A percentile compares a stretch with the other conserved stretches of the same genome.
These are phyloP conservation scores for Trichophyton rubrum DNA, from an alignment of 2,329 filamentous ascomycete genomes.

Conservation along the genomic window DNA sequence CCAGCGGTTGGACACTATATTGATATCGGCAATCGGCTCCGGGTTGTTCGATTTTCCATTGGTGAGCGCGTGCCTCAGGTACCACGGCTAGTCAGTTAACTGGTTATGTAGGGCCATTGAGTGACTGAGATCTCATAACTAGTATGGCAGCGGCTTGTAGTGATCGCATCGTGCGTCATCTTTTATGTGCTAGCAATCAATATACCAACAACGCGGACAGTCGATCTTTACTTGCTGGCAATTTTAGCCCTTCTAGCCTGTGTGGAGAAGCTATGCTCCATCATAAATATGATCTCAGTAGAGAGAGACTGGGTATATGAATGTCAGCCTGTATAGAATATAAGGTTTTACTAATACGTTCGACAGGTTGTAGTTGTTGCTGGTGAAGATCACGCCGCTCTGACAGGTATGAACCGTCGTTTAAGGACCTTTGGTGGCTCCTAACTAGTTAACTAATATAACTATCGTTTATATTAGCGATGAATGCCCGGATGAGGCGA, in stretches of 20 bases:
- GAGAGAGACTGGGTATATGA: conserved; percentile 53
- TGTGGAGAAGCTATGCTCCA: conserved; percentile 53
- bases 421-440: too few relatives aligned
- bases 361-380: not conserved
- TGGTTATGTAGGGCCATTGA: not conserved
- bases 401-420: too few relatives aligned
- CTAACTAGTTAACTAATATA: not conserved
- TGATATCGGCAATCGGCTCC: not conserved
- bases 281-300: conserved; percentile 55
- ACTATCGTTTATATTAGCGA: conserved; percentile 14
- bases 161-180: not conserved
- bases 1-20: not conserved
- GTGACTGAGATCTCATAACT: not conserved
- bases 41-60: not conserved
- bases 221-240: conserved; percentile 15
- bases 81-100: not conserved
- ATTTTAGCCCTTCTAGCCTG: conserved; percentile 46
- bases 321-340: not conserved
- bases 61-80: not conserved
- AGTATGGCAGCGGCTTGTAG: not conserved
- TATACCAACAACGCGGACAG: not conserved
- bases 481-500: conserved; percentile 45
- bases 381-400: not conserved
- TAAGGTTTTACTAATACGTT: not conserved
- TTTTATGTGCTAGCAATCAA: not conserved